These are phyloP conservation scores for Venturia pyrina DNA, from an alignment of 2,329 filamentous ascomycete species.

Conservation along the genomic window DNA sequence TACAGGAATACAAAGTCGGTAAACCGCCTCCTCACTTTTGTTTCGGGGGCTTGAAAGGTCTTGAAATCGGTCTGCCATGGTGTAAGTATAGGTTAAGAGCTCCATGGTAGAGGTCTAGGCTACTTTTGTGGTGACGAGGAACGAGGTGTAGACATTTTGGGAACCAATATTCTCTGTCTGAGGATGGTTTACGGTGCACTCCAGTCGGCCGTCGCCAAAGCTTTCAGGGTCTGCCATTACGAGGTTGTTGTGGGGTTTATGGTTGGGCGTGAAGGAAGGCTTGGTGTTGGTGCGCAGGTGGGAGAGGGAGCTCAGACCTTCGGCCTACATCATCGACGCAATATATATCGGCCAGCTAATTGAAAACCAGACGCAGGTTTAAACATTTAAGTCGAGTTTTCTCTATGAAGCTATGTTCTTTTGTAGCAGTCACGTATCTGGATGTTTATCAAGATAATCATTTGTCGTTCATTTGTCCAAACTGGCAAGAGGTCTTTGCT, in stretches of 20 bases:
- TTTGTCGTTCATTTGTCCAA: neutral
- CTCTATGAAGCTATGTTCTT: no score
- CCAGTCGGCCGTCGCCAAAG: conserved; percentile 55
- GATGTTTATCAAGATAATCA: neutral
- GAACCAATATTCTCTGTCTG: conserved; percentile 94
- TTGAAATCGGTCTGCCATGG: conserved; percentile 72
- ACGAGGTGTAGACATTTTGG: conserved; percentile 94
- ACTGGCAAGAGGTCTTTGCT: neutral
- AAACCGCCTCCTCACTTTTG: conserved; percentile 78
- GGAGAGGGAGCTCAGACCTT: neutral
- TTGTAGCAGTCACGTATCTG: neutral
- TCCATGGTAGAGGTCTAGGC: neutral
- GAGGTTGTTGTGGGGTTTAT: neutral
- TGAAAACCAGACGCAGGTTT: neutral
- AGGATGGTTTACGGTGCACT: conserved; percentile 73
- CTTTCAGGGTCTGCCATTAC: conserved; percentile 12
- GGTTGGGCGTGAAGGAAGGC: neutral
- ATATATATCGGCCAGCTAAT: neutral
- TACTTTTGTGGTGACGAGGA: conserved; percentile 85
- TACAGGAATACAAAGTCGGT: conserved; percentile 97
- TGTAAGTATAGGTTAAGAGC: neutral
- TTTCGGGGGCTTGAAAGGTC: conserved; percentile 60
- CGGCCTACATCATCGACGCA: neutral
- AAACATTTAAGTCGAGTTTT: no score
- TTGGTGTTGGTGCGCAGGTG: neutral